Conservation (phyloP, 257 asterid species). For the Rubia yunnanensis region DNA sequence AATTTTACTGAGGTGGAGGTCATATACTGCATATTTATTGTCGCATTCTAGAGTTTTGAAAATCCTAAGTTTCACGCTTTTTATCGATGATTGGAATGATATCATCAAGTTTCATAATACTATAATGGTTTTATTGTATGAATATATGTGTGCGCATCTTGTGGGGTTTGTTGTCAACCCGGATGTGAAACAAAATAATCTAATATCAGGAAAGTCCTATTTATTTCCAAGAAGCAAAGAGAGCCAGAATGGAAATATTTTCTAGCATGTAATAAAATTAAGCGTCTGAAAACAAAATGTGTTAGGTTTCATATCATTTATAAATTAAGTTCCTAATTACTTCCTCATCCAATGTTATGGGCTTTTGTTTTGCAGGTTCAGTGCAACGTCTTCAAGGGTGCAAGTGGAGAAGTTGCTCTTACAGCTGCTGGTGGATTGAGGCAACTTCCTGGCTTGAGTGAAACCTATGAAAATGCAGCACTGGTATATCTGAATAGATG, state of each 20-base stretch:
- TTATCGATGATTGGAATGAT: neutral
- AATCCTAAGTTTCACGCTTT: neutral
- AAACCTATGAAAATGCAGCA: slow-evolving; percentile 77
- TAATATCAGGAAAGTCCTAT: neutral
- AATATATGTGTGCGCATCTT: neutral
- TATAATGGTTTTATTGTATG: neutral
- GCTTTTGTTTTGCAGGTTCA: slow-evolving; percentile 49
- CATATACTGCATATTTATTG: neutral
- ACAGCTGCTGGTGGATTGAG: slow-evolving; percentile 93
- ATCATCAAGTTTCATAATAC: neutral
- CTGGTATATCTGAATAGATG: slow-evolving; percentile 38
- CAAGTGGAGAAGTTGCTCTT: slow-evolving; percentile 74
- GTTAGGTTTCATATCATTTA: neutral
- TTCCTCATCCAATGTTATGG: neutral
- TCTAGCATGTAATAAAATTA: neutral
- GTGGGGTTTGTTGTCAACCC: neutral
- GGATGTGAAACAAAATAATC: neutral
- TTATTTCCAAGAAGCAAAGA: neutral
- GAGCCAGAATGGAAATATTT: neutral
- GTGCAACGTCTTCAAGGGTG: slow-evolving; percentile 90
- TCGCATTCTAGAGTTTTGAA: neutral
- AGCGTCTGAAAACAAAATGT: neutral
- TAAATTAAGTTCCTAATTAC: neutral
- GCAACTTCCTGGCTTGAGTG: slow-evolving; percentile 69
- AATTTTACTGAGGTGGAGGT: neutral